Conservation (phyloP, 441 rosid genomes). For the Populus trichocarpa region DNA sequence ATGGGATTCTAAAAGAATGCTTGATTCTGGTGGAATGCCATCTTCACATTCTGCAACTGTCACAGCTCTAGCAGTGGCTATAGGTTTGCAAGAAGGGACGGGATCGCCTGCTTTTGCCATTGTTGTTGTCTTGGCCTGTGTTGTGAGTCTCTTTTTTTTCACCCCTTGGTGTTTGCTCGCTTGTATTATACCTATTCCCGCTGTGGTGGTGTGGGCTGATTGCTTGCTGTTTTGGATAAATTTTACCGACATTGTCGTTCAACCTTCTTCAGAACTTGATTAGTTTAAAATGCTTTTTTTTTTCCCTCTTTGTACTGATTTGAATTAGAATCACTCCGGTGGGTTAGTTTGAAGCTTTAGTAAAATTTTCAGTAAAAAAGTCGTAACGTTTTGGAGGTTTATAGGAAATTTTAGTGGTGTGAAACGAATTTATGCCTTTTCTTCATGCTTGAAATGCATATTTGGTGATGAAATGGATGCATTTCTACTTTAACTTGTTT, state of each 20-base stretch:
- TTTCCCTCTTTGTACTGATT: too few species aligned
- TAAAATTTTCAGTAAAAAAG: too few species aligned
- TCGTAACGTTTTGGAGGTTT: too few species aligned
- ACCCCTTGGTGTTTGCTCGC: not conserved
- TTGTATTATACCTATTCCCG: not conserved
- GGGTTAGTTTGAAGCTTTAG: too few species aligned
- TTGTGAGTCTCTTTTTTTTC: conserved; percentile 41
- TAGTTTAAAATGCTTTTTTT: too few species aligned
- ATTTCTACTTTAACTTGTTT: too few species aligned
- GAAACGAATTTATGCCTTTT: too few species aligned
- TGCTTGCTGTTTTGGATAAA: not conserved
- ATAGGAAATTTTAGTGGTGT: too few species aligned
- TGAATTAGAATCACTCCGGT: too few species aligned
- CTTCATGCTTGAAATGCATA: too few species aligned
- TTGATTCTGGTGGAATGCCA: conserved; percentile 97
- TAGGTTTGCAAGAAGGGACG: conserved; percentile 75
- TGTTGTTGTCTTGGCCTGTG: conserved; percentile 76
- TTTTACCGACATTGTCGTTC: not conserved
- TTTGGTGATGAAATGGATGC: too few species aligned
- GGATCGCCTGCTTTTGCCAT: conserved; percentile 80
- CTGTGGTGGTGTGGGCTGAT: not conserved
- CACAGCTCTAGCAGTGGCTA: conserved; percentile 79
- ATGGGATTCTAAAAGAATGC: conserved; percentile 89
- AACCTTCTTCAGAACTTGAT: not conserved
- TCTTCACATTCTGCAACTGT: conserved; percentile 96